These are phyloP conservation scores for Phytophthora cactorum DNA, from an alignment of 352 stramenopile genomes.

Conservation along the genomic window DNA sequence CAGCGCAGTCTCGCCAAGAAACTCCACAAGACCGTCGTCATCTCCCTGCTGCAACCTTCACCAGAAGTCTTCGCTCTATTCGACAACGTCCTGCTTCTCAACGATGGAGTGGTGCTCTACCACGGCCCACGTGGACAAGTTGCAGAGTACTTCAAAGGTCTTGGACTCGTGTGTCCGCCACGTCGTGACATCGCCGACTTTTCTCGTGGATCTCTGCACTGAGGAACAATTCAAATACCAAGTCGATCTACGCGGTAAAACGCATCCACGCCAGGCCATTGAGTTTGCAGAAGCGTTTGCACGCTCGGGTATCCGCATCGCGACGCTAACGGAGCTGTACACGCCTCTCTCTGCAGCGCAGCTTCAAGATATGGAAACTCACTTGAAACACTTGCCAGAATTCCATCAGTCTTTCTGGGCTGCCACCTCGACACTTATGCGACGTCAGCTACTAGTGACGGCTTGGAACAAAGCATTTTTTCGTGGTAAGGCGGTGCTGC, in stretches of 20 bases:
- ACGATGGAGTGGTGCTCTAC: slow-evolving; percentile 44
- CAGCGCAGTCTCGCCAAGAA: slow-evolving; percentile 29
- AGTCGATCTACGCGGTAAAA: slow-evolving; percentile 11
- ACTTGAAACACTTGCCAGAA: slow-evolving; percentile 68
- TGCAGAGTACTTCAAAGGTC: slow-evolving; percentile 36
- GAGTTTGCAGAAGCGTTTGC: slow-evolving; percentile 39
- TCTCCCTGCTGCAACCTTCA: slow-evolving; percentile 86
- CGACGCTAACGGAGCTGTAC: slow-evolving; percentile 29
- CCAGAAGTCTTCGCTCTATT: slow-evolving; percentile 93
- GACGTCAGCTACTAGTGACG: slow-evolving; percentile 64
- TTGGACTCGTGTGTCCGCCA: slow-evolving; percentile 42
- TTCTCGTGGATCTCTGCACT: slow-evolving; percentile 45
- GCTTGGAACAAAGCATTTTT: slow-evolving; percentile 45
- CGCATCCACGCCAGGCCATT: slow-evolving; percentile 13
- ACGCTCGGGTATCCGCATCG: slow-evolving; percentile 31
- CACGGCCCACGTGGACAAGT: slow-evolving; percentile 24
- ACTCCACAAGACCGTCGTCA: slow-evolving; percentile 46
- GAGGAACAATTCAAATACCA: slow-evolving; percentile 46
- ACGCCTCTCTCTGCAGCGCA: slow-evolving; percentile 9
- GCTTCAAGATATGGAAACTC: slow-evolving; percentile 50
- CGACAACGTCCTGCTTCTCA: slow-evolving; percentile 55
- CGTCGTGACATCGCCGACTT: slow-evolving; percentile 46
- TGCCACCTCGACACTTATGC: slow-evolving; percentile 34
- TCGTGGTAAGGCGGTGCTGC: slow-evolving; percentile 39
- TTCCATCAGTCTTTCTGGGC: slow-evolving; percentile 37